Evolutionary conservation across 495 filamentous ascomycete genomes (phyloP), one percentile per base, ranked within the genome.

Genomic region (Chaetomium fimeti): DNA sequence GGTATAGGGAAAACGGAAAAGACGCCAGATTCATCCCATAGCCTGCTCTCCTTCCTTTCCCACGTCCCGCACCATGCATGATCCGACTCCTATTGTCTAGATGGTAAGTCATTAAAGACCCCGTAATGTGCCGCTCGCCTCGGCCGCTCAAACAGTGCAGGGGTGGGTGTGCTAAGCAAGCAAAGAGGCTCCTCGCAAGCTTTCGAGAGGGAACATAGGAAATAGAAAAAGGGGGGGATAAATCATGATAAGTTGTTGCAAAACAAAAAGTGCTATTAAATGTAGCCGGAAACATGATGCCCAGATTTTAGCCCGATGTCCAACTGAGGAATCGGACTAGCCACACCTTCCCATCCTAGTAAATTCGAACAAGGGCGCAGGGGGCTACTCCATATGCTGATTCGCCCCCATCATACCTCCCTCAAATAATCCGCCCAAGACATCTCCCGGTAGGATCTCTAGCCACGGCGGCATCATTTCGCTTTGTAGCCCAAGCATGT

Each of bases 401-500:
- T 58, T 54, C 18, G 40, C 42, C 0, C 63, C 64, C 47, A 54
- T 28, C 36, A 71, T 47, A 3, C 67, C 66, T 5, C 57, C 61
- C 20, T 71, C 73, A 38, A 71, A 68, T 53, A 75, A 22, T 0
- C 65, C 69, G 0, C 63, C 68, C 3, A 75, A 43, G n/a, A 73
- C 63, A 45, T 75, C 68, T 0, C 54, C 61, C 0, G 69, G 69
- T 6, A 75, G n/a, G 3, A 70, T 67, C 66, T 75, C 72, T 16
- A 75, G 38, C 73, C 73, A 75, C 36, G 71, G 71, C 47, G 68
- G 67, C 69, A 71, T 71, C 71, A 71, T 73, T 43, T 73, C 73
- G 49, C 63, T 72, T 11, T 68, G 66, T 25, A 73, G 55, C 2
- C 71, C 71, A 15, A 75, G 58, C 18, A 66, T 53, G 32, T 71